A percentile compares a stretch with the other conserved stretches of the same genome.
Evolutionary conservation across 495 filamentous ascomycete species (phyloP).

Genomic region (Polyplosphaeria fusca): DNA sequence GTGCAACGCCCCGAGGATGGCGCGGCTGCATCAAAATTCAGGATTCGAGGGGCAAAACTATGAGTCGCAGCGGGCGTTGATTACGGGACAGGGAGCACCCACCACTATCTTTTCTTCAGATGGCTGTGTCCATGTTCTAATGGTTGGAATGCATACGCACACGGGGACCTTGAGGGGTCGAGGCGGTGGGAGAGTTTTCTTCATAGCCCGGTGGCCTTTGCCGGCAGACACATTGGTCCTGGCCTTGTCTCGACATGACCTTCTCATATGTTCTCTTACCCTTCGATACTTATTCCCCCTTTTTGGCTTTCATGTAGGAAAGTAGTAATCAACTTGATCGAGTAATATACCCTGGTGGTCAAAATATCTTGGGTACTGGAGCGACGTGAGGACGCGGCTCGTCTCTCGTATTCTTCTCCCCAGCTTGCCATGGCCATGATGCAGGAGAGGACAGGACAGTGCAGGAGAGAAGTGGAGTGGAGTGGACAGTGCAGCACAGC

Average conservation of each 20-base stretch:
- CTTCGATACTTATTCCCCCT: slow-evolving; percentile 37
- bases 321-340: slow-evolving; percentile 35
- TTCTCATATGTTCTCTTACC: slow-evolving; percentile 35
- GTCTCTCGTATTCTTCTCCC: too few relatives aligned
- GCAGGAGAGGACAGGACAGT: too few relatives aligned
- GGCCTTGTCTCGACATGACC: slow-evolving; percentile 23
- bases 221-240: slow-evolving; percentile 15
- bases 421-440: too few relatives aligned
- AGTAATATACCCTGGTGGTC: slow-evolving; percentile 33
- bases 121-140: slow-evolving; percentile 18
- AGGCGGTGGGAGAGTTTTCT: slow-evolving; percentile 15
- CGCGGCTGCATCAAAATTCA: slow-evolving; percentile 29
- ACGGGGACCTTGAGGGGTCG: not conserved
- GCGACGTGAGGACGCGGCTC: too few relatives aligned
- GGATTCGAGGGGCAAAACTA: slow-evolving; percentile 8
- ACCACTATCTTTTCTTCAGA: slow-evolving; percentile 13
- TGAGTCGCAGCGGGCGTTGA: slow-evolving; percentile 30
- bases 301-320: slow-evolving; percentile 36
- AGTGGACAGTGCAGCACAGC: too few relatives aligned
- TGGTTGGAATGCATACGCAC: slow-evolving; percentile 18
- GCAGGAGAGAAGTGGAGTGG: too few relatives aligned
- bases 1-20: slow-evolving; percentile 16
- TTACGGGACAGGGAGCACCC: not conserved
- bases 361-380: too few relatives aligned
- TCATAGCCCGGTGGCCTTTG: slow-evolving; percentile 23